Evolutionary conservation across 2,329 filamentous ascomycete genomes (phyloP).

Genomic region (Aaosphaeria arxii): DNA sequence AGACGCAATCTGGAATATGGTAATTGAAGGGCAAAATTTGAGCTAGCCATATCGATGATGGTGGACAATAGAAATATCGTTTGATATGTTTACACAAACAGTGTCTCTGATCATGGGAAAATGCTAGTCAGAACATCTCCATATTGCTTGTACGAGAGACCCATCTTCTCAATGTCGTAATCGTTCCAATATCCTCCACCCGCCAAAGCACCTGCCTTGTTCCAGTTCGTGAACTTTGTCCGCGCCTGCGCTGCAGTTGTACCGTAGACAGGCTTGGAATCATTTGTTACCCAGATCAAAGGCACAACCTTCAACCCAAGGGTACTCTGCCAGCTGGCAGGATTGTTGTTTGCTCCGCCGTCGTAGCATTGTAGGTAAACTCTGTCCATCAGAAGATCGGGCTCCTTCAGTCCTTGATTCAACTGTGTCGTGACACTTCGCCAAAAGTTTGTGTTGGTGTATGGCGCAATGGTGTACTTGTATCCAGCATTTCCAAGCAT

Average conservation of each 20-base stretch:
- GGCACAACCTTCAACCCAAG: conserved; percentile 44
- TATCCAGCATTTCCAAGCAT: conserved; percentile 44
- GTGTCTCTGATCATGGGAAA: conserved; percentile 4
- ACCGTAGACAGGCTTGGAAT: conserved; percentile 44
- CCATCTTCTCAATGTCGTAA: conserved; percentile 48
- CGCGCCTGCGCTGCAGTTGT: conserved; percentile 37
- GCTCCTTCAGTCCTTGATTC: conserved; percentile 11
- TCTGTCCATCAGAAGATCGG: conserved; percentile 37
- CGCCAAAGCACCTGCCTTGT: conserved; percentile 24
- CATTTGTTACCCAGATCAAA: conserved; percentile 46
- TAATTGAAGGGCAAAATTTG: too few relatives aligned
- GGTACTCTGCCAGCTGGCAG: conserved; percentile 35
- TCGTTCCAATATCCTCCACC: conserved; percentile 49
- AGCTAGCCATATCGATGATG: too few relatives aligned
- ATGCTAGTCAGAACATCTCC: conserved; percentile 18
- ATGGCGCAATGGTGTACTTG: conserved; percentile 45
- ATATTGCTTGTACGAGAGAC: conserved; percentile 36
- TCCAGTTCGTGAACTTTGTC: conserved; percentile 37
- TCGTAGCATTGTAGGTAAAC: conserved; percentile 48
- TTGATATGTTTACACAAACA: too few relatives aligned
- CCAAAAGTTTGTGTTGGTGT: conserved; percentile 43
- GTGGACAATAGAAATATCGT: too few relatives aligned
- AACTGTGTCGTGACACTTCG: conserved; percentile 21
- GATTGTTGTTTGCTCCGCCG: conserved; percentile 43
- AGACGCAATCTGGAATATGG: too few relatives aligned